Evolutionary conservation across 352 stramenopile species (phyloP), one percentile per base, ranked within the genome.

Genomic region (Pythium folliculosum): DNA sequence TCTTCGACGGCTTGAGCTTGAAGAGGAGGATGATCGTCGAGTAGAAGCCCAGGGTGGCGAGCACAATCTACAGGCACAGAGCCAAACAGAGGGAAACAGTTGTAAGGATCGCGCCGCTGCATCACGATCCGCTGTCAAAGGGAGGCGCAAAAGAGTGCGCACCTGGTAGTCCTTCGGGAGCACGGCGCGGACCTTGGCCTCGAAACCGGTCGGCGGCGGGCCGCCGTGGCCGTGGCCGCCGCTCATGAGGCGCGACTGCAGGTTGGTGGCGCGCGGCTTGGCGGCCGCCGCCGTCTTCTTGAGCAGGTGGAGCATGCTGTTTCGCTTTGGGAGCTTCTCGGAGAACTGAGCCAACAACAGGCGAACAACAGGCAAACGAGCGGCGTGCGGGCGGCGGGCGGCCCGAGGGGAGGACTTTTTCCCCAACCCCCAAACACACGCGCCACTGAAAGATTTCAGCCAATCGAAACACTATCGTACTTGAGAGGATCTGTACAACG

Each of bases 111-210:
- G 5, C 25, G 10, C 5, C 43, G 10, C 43, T 22, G 8, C 10
- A 9, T 48, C 43, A 21, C 5, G 35, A 40, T 40, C 35, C 12
- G 8, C 6, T 55, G 48, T 12, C n/a, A n/a, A n/a, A n/a, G n/a
- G 5, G 13, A 23, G 7, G 23, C 19, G 21, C 53, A 16, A n/a
- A 9, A 7, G 58, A 37, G 21, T 30, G 4, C 79, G 68, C 77
- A 95, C 88, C 75, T 95, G 84, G 80, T 95, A 91, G 76, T 95
- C 84, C 67, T 95, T 59, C 43, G 88, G 88, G 65, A 95, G 78
- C 62, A 91, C 85, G 50, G 82, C 78, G 81, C 88, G 88, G 70
- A 95, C 86, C 73, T 92, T 90, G 63, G 86, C 88, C 79, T 95
- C 88, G 27, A 95, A 83, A 48, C 86, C 88, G 67, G 79, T 93